Percentiles rank a stretch among this genome's conserved stretches.
These are phyloP conservation scores for Stipa capillata DNA, from an alignment of 176 grass and related monocot species.

Conservation along the genomic window DNA sequence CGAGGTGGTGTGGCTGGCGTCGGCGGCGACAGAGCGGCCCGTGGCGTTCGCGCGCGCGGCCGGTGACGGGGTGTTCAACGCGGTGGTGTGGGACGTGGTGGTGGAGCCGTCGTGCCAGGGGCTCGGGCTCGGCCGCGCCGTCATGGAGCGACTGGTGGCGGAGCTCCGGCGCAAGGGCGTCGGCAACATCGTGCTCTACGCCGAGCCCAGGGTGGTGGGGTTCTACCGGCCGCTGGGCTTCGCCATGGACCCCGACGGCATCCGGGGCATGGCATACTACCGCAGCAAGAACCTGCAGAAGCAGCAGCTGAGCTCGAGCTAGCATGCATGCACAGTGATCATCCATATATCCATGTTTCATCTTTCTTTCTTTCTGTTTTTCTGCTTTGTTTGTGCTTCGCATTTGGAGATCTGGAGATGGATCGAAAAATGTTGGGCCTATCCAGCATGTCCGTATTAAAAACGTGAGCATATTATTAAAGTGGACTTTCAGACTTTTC, in stretches of 20 bases:
- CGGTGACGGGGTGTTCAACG: conserved; percentile 93
- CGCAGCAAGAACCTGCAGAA: conserved; percentile 40
- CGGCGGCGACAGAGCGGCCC: conserved; percentile 14
- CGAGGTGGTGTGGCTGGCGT: conserved; percentile 72
- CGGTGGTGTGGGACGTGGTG: conserved; percentile 95
- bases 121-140: conserved; percentile 73
- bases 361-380: no score
- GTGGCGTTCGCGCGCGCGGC: conserved; percentile 93
- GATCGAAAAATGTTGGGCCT: no score
- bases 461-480: no score
- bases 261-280: conserved; percentile 80
- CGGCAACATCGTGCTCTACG: conserved; percentile 82
- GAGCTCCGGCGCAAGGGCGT: conserved; percentile 58
- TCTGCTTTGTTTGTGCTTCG: no score
- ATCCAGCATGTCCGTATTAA: no score
- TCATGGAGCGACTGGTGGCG: conserved; percentile 74
- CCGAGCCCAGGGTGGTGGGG: conserved; percentile 62
- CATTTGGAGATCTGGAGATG: no score
- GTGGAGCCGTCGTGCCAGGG: conserved; percentile 80
- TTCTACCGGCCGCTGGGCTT: conserved; percentile 80
- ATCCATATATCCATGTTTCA: no score
- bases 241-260: conserved; percentile 70
- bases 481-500: no score
- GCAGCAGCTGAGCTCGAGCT: no score
- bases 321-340: no score